Conservation (phyloP, 345 rosid genomes). For the Brassica juncea region DNA sequence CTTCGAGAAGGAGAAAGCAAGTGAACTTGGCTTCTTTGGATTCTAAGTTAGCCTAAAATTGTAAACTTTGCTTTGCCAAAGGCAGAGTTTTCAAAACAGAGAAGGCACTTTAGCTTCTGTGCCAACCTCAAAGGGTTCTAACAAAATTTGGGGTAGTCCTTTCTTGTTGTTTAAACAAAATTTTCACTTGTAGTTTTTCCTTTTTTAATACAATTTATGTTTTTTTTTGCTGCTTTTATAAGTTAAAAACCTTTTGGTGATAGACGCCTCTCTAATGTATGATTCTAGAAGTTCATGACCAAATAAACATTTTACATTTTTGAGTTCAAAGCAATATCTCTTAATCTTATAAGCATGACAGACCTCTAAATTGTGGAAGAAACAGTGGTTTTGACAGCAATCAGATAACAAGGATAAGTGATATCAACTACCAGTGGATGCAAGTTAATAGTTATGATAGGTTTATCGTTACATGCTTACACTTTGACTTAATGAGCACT, state of each 20-base stretch:
- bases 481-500: neutral
- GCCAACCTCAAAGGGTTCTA: conserved; percentile 21
- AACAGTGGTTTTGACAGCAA: neutral
- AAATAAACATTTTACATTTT: conserved; percentile 28
- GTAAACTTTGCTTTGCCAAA: conserved; percentile 9
- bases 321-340: conserved; percentile 1
- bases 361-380: neutral
- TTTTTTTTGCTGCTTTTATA: conserved; percentile 24
- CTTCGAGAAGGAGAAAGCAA: conserved; percentile 88
- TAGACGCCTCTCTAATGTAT: conserved; percentile 34
- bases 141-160: conserved; percentile 28
- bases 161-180: conserved; percentile 26
- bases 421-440: neutral
- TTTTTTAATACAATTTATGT: neutral
- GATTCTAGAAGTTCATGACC: conserved; percentile 35
- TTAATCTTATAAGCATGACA: too few relatives aligned
- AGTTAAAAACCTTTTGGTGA: conserved; percentile 12
- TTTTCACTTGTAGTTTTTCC: conserved; percentile 13
- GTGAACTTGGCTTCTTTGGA: conserved; percentile 88
- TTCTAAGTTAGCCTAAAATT: conserved; percentile 45
- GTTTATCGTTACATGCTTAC: neutral
- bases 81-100: conserved; percentile 4
- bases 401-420: neutral
- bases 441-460: neutral
- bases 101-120: conserved; percentile 22